Evolutionary conservation across 345 rosid species (phyloP).

Genomic region (Carallia pectinifolia): DNA sequence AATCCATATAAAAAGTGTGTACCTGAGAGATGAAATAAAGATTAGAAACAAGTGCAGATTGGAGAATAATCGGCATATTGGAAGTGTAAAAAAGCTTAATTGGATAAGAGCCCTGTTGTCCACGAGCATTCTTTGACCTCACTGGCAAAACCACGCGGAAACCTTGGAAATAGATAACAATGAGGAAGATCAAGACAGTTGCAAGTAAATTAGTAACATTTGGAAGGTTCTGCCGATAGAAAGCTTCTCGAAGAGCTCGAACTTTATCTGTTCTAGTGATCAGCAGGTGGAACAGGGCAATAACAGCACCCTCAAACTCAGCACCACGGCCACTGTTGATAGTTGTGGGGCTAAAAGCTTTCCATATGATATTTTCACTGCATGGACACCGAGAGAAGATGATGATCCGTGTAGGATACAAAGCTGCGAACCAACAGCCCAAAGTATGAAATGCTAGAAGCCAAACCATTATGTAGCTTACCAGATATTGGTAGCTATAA

Average conservation of each 20-base stretch:
- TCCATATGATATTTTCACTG: conserved; percentile 90
- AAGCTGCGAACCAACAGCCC: background rate
- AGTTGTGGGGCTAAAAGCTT: conserved; percentile 85
- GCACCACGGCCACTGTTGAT: conserved; percentile 92
- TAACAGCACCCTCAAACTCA: conserved; percentile 91
- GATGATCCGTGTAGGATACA: background rate
- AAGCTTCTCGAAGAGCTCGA: conserved; percentile 79
- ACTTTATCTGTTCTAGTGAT: conserved; percentile 75
- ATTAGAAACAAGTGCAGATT: conserved; percentile 80
- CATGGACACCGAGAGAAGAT: conserved; percentile 8
- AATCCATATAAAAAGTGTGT: conserved; percentile 4
- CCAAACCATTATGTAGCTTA: conserved; percentile 14
- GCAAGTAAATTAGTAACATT: conserved; percentile 86
- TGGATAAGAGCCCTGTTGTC: conserved; percentile 92
- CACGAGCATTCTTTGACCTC: conserved; percentile 91
- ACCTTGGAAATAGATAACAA: conserved; percentile 92
- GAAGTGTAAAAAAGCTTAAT: conserved; percentile 89
- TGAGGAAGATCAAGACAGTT: conserved; percentile 72
- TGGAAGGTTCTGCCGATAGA: conserved; percentile 86
- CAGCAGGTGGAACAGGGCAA: conserved; percentile 75
- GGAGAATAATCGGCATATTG: conserved; percentile 88
- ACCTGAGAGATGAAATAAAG: conserved; percentile 91
- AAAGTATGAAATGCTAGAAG: background rate
- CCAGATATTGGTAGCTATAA: conserved; percentile 74
- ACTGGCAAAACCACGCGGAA: conserved; percentile 89